A percentile compares a stretch with the other conserved stretches of the same genome.
phyloP scores from a whole-genome alignment of 805 yeast species.

The Diddensiella transvaalensis region DNA sequence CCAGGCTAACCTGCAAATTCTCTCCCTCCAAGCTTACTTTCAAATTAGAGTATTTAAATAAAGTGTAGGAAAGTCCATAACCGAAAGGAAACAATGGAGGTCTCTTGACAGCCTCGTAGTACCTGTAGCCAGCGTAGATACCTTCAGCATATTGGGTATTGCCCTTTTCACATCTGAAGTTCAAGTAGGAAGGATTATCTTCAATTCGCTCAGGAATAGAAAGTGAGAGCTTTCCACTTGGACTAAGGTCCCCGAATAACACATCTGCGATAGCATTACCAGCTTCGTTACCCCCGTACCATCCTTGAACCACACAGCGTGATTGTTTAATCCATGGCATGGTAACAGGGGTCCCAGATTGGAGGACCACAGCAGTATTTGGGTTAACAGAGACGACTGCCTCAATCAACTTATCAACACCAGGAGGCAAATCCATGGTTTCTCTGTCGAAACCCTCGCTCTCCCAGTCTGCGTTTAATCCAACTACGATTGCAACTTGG shows the following conservation, averaged over 20 bases:
- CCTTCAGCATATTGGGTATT: constrained; percentile 61
- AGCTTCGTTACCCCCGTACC: constrained; percentile 56
- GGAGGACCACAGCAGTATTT: constrained; percentile 51
- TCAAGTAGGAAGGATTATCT: constrained; percentile 56
- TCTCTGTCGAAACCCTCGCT: constrained; percentile 57
- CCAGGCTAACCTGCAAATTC: constrained; percentile 1
- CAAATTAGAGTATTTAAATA: constrained; percentile 40
- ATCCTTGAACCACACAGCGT: constrained; percentile 47
- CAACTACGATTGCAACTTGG: constrained; percentile 50
- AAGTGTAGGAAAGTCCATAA: constrained; percentile 57
- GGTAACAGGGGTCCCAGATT: constrained; percentile 60
- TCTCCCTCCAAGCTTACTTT: background rate
- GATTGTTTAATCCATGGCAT: constrained; percentile 50
- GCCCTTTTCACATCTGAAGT: constrained; percentile 50
- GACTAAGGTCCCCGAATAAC: constrained; percentile 56
- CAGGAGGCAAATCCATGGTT: constrained; percentile 49
- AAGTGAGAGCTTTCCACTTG: constrained; percentile 56
- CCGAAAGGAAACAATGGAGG: constrained; percentile 60
- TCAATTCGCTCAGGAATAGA: constrained; percentile 50
- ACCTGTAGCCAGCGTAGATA: constrained; percentile 59
- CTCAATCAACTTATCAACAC: constrained; percentile 43
- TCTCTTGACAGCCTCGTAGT: constrained; percentile 49
- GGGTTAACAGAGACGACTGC: constrained; percentile 46
- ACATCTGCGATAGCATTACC: constrained; percentile 64
- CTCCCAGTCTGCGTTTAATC: constrained; percentile 55